Percentiles rank a stretch among this genome's conserved stretches.
Evolutionary conservation across 2,329 filamentous ascomycete genomes (phyloP).

Genomic region (Trichoderma aggressivum): DNA sequence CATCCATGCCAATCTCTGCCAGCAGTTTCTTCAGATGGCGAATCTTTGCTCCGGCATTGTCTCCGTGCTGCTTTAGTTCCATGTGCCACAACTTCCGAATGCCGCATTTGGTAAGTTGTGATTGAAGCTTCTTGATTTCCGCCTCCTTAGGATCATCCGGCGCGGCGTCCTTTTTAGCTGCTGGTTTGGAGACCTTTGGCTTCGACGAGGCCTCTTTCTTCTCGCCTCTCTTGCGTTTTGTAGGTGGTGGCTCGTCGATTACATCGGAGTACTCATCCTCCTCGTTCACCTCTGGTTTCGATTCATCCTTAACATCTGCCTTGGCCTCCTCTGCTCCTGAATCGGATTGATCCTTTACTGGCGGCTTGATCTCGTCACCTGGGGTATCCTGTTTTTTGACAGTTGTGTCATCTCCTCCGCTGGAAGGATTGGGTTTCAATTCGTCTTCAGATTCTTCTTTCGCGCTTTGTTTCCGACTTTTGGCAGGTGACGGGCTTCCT

Average conservation of each 20-base stretch:
- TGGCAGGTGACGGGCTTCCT: not conserved
- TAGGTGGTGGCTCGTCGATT: conserved; percentile 66
- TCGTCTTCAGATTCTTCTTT: conserved; percentile 19
- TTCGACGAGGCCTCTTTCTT: conserved; percentile 30
- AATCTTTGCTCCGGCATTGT: conserved; percentile 75
- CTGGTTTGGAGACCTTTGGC: conserved; percentile 28
- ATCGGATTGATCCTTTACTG: not conserved
- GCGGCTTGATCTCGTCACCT: conserved; percentile 8
- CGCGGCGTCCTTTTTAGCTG: conserved; percentile 29
- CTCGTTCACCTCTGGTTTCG: conserved; percentile 27
- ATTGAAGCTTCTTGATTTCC: conserved; percentile 85
- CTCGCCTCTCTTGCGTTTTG: conserved; percentile 55
- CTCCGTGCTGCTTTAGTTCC: conserved; percentile 71
- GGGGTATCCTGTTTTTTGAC: conserved; percentile 17
- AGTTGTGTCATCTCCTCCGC: not conserved
- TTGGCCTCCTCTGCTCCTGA: conserved; percentile 19
- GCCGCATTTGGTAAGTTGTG: conserved; percentile 83
- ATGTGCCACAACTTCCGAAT: conserved; percentile 88
- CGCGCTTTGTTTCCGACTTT: conserved; percentile 19
- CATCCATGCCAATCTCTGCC: conserved; percentile 79
- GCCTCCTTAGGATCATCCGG: conserved; percentile 61
- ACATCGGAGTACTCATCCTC: conserved; percentile 49
- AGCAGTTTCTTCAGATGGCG: conserved; percentile 76
- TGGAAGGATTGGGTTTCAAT: not conserved
- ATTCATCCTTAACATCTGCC: conserved; percentile 17